Conservation (phyloP, 257 asterid species). For the Hygrophila difformis region DNA sequence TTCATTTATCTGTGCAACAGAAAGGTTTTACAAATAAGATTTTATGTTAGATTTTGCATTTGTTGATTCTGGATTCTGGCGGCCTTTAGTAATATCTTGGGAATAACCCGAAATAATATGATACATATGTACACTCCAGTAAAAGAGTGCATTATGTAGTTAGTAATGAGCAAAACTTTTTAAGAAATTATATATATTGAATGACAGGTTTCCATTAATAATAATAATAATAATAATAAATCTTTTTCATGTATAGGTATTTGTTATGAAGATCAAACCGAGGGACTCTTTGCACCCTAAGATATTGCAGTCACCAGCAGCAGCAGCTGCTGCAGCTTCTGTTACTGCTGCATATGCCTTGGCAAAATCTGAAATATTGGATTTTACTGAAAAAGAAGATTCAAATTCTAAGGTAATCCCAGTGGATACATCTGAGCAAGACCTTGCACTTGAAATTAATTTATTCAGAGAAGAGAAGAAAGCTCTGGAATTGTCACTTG, state of each 20-base stretch:
- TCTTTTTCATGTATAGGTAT: constrained; percentile 5
- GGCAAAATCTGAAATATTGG: constrained; percentile 46
- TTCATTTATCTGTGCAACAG: constrained; percentile 11
- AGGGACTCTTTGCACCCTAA: constrained; percentile 57
- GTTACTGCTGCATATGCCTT: constrained; percentile 94
- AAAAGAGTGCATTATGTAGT: too few species aligned
- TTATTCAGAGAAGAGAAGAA: constrained; percentile 49
- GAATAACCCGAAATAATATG: too few species aligned
- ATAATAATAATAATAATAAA: too few species aligned
- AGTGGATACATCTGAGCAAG: constrained; percentile 41
- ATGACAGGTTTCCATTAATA: too few species aligned
- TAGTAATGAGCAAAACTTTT: too few species aligned
- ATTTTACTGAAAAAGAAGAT: constrained; percentile 48
- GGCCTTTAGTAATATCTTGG: too few species aligned
- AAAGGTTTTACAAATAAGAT: background rate
- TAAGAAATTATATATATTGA: too few species aligned
- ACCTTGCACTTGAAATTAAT: constrained; percentile 39
- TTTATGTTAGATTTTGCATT: too few species aligned
- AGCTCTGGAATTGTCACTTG: constrained; percentile 47
- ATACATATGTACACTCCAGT: too few species aligned
- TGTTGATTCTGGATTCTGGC: too few species aligned
- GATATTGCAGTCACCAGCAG: constrained; percentile 89
- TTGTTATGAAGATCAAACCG: constrained; percentile 75
- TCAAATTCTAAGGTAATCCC: constrained; percentile 45
- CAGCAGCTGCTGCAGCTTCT: constrained; percentile 97